Evolutionary conservation across 768 basidiomycete genomes (phyloP), one percentile per base, ranked within the genome.

Genomic region (Hygrophorus pudorinus): DNA sequence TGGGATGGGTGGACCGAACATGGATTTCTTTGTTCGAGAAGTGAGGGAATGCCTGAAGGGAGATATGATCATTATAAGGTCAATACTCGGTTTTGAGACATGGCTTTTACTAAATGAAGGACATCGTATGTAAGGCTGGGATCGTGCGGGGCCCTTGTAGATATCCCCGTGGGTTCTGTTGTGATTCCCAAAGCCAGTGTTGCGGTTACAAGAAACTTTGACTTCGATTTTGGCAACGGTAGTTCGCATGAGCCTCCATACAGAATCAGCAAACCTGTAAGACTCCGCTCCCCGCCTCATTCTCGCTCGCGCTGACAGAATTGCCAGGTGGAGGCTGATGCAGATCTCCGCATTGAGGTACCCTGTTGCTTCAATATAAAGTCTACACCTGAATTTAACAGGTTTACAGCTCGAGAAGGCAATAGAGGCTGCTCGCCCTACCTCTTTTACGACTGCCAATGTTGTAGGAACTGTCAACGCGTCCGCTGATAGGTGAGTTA

Each of bases 21-120:
- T 80, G 65, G 87, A 90, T 60, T 90, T 89, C 63, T 86, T 89
- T 58, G 74, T 90, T 16, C 75, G 86, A 49, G 86, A 90, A 63
- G 76, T 73, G 18, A 71, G 85, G 48, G 87, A 88, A 59, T 79
- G 80, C 51, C 59, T 86, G 31, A 68, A 59, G 47, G 86, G 86
- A 12, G 75, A 77, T 56, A 66, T 77, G 66, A 58, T 59, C 46
- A 59, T 75, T 38, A 59, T 77, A 53, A 71, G 75, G 73, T 73
- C 41, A 47, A 62, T 59, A 21, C 24, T 30, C 47, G 29, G 35
- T 42, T 42, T 49, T 40, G 39, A 14, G 36, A 38, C 42, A 18
- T 41, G 13, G n/a, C 47, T 41, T 24, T 28, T 14, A 37, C 13
- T 45, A 34, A 38, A 47, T 47, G 44, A 24, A 46, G 30, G 28